phyloP scores from a whole-genome alignment of 768 basidiomycete genomes.

The Hemileccinum rubropunctum region DNA sequence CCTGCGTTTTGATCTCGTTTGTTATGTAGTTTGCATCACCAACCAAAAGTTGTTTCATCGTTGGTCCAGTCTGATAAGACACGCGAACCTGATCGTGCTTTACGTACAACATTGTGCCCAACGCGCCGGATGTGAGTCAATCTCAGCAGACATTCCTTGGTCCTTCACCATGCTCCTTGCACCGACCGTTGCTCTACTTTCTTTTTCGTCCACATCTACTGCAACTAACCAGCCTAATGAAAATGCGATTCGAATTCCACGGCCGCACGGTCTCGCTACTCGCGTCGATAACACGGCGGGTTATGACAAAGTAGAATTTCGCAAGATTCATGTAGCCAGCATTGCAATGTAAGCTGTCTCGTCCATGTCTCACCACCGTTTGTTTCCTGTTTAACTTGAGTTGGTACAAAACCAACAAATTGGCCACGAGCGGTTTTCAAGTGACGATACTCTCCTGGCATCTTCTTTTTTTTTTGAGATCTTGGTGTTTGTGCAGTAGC shows the following conservation, averaged over 20 bases:
- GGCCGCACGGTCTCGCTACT: neutral
- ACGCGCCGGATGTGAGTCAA: neutral
- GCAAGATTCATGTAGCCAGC: conserved; percentile 14
- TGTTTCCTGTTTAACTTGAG: neutral
- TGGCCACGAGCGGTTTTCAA: too few relatives aligned
- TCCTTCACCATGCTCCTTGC: too few relatives aligned
- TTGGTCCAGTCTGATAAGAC: neutral
- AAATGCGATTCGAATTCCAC: conserved; percentile 18
- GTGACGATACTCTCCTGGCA: too few relatives aligned
- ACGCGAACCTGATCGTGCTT: neutral
- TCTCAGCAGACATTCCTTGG: neutral
- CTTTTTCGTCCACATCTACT: too few relatives aligned
- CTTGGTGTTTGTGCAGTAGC: neutral
- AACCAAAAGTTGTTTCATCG: conserved; percentile 14
- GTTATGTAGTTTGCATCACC: conserved; percentile 16
- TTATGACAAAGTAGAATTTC: conserved; percentile 4
- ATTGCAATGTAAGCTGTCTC: conserved; percentile 19
- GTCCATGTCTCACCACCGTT: neutral
- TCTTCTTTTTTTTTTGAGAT: neutral
- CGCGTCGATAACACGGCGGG: conserved; percentile 1
- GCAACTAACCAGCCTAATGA: conserved; percentile 1
- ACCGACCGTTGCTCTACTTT: too few relatives aligned
- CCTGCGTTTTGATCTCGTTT: conserved; percentile 53
- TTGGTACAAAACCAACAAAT: neutral
- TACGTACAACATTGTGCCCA: too few relatives aligned